Evolutionary conservation across 192 early-diverging fungal species (phyloP).

Genomic region (Podila epicladia): DNA sequence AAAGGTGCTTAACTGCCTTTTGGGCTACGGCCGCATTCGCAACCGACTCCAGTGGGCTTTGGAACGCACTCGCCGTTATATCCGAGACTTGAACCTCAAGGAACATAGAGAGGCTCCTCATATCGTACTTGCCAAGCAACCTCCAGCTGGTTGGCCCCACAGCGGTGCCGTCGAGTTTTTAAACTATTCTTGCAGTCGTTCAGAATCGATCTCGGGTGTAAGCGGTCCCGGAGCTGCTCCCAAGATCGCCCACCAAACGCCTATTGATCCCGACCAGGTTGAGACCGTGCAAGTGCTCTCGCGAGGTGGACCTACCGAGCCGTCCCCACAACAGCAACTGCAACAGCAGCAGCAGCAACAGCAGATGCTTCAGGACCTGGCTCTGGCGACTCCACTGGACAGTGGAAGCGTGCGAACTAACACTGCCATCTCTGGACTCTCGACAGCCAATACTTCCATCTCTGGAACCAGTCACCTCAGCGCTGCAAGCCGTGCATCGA

Average conservation of each 20-base stretch:
- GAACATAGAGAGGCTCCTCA: conserved; percentile 26
- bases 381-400: conserved; percentile 6
- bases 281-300: neutral
- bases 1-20: conserved; percentile 16
- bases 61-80: conserved; percentile 39
- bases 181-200: conserved; percentile 29
- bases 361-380: conserved; percentile 4
- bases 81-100: conserved; percentile 16
- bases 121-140: conserved; percentile 11
- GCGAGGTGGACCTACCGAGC: neutral
- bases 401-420: conserved; percentile 24
- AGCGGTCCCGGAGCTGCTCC: neutral
- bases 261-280: neutral
- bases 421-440: conserved; percentile 17
- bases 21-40: conserved; percentile 38
- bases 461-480: conserved; percentile 28
- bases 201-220: conserved; percentile 1
- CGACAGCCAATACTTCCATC: conserved; percentile 17
- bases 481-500: conserved; percentile 2
- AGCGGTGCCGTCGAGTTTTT: conserved; percentile 36
- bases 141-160: conserved; percentile 44
- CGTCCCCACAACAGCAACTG: neutral
- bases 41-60: conserved; percentile 50
- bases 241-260: neutral
- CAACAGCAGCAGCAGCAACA: neutral